phyloP scores from a whole-genome alignment of 176 grass and related monocot species.

The Oryza australiensis region DNA sequence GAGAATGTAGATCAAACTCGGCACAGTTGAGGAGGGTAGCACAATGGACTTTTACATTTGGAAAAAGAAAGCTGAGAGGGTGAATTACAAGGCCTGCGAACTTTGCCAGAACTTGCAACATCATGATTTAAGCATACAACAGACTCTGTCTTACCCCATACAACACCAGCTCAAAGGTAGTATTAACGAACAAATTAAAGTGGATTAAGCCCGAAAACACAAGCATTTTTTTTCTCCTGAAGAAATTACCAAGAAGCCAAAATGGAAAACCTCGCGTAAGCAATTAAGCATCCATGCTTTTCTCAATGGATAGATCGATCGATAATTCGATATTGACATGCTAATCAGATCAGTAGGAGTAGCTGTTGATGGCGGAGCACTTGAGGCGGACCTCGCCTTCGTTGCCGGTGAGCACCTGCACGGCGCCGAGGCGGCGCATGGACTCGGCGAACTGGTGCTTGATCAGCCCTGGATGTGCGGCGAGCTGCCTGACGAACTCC shows the following conservation, averaged over 20 bases:
- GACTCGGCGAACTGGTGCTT: slow-evolving; percentile 57
- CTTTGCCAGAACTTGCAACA: not conserved
- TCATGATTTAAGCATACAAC: not conserved
- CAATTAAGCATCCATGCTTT: not conserved
- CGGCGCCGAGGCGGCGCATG: slow-evolving; percentile 65
- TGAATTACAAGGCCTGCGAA: not conserved
- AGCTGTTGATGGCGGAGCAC: slow-evolving; percentile 63
- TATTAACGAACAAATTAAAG: not conserved
- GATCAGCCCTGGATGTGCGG: slow-evolving; percentile 27
- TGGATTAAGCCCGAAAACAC: slow-evolving; percentile 10
- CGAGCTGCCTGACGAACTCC: slow-evolving; percentile 33
- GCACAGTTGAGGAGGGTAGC: too few relatives aligned
- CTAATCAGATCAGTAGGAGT: not conserved
- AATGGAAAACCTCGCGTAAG: not conserved
- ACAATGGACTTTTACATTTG: too few relatives aligned
- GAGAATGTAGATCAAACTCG: too few relatives aligned
- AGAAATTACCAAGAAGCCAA: slow-evolving; percentile 11
- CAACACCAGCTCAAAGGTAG: not conserved
- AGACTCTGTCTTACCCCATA: not conserved
- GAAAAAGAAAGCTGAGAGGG: too few relatives aligned
- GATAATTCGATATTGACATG: not conserved
- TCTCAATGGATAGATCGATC: not conserved
- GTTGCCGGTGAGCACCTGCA: slow-evolving; percentile 61
- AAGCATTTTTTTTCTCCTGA: not conserved
- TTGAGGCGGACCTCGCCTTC: slow-evolving; percentile 77